phyloP scores from a whole-genome alignment of 1,284 basidiomycete species.

The Chondrostereum purpureum region DNA sequence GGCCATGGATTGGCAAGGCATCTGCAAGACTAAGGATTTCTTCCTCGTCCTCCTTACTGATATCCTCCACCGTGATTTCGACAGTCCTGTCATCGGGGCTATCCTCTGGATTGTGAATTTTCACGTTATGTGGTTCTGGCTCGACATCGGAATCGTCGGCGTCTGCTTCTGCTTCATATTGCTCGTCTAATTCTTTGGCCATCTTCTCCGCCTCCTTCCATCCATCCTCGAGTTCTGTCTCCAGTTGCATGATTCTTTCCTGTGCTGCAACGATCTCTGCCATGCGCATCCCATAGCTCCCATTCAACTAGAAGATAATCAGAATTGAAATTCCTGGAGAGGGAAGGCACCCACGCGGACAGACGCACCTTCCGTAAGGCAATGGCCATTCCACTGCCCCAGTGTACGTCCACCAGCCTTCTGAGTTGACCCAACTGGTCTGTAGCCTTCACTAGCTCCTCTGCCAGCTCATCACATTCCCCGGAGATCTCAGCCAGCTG shows the following conservation, averaged over 20 bases:
- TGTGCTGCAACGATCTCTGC: conserved; percentile 48
- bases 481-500: conserved; percentile 56
- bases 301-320: conserved; percentile 48
- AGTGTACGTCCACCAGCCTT: conserved; percentile 57
- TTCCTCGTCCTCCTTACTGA: conserved; percentile 1
- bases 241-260: conserved; percentile 43
- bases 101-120: background rate
- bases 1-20: background rate
- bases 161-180: conserved; percentile 20
- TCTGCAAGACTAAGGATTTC: background rate
- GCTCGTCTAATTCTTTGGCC: conserved; percentile 61
- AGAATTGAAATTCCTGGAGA: conserved; percentile 7
- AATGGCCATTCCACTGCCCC: conserved; percentile 65
- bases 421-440: conserved; percentile 63
- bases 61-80: background rate
- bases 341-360: conserved; percentile 6
- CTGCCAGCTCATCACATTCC: conserved; percentile 51
- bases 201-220: conserved; percentile 71
- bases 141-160: background rate
- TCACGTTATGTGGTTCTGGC: too few species aligned
- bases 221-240: conserved; percentile 72
- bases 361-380: conserved; percentile 57
- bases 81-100: background rate
- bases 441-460: conserved; percentile 46
- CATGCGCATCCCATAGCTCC: conserved; percentile 58